phyloP scores from a whole-genome alignment of 1,139 yeast species.

The Protomyces macrosporus region DNA sequence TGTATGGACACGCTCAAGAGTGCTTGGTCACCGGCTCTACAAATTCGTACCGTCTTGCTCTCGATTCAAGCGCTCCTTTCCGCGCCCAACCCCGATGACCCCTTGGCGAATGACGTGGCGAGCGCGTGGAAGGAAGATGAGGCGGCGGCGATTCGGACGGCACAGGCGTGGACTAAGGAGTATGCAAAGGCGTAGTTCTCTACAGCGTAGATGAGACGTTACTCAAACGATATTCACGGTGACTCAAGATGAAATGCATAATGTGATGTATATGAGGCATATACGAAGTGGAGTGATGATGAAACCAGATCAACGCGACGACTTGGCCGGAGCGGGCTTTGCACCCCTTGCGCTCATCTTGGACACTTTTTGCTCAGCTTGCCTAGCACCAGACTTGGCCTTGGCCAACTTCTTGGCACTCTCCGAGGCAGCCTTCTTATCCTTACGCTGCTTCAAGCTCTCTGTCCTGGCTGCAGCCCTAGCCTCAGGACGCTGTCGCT shows the following conservation, averaged over 20 bases:
- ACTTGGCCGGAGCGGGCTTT: constrained; percentile 8
- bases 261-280: too few species aligned
- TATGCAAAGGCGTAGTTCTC: constrained; percentile 26
- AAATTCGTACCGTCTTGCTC: constrained; percentile 85
- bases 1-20: constrained; percentile 90
- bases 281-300: background rate
- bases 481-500: constrained; percentile 95
- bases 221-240: background rate
- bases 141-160: constrained; percentile 60
- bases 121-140: constrained; percentile 92
- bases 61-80: constrained; percentile 91
- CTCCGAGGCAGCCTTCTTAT: constrained; percentile 82
- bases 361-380: constrained; percentile 53
- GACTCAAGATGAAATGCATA: background rate
- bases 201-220: background rate
- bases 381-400: constrained; percentile 73
- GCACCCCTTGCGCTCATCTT: constrained; percentile 43
- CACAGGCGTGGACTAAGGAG: constrained; percentile 33
- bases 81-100: constrained; percentile 98
- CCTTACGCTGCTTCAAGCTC: constrained; percentile 87
- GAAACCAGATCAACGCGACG: background rate
- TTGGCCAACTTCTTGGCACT: constrained; percentile 89
- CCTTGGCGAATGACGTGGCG: constrained; percentile 95
- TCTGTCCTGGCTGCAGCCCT: constrained; percentile 97
- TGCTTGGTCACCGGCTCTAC: constrained; percentile 97